phyloP scores from a whole-genome alignment of 345 rosid species.

The Schrenkiella parvula region DNA sequence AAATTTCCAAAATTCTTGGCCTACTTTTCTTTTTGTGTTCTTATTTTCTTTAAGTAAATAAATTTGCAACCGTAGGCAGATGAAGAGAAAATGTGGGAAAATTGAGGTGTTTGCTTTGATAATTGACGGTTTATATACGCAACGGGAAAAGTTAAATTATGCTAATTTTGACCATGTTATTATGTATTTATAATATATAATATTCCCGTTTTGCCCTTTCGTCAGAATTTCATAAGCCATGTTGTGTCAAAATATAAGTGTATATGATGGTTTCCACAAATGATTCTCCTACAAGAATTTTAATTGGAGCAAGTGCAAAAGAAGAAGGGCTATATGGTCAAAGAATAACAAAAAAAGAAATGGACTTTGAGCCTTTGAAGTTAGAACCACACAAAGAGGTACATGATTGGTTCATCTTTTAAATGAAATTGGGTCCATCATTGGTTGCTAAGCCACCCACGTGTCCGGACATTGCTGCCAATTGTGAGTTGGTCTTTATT shows the following conservation, averaged over 20 bases:
- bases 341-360: not conserved
- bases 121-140: constrained; percentile 28
- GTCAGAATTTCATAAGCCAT: not conserved
- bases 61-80: constrained; percentile 22
- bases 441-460: constrained; percentile 25
- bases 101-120: not conserved
- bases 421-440: constrained; percentile 16
- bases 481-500: constrained; percentile 3
- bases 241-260: not conserved
- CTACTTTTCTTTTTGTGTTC: not conserved
- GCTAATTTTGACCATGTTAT: not conserved
- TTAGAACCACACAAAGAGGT: constrained; percentile 29
- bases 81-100: constrained; percentile 15
- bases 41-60: not conserved
- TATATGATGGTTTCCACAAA: too few relatives aligned
- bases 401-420: constrained; percentile 24
- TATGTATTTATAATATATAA: not conserved
- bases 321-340: constrained; percentile 5
- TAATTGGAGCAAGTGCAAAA: not conserved
- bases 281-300: not conserved
- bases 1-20: not conserved
- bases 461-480: constrained; percentile 26
- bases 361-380: constrained; percentile 6
- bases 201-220: constrained; percentile 18
- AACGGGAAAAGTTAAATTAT: not conserved